These are phyloP conservation scores for Peronospora destructor DNA, from an alignment of 352 stramenopile genomes.

Conservation along the genomic window DNA sequence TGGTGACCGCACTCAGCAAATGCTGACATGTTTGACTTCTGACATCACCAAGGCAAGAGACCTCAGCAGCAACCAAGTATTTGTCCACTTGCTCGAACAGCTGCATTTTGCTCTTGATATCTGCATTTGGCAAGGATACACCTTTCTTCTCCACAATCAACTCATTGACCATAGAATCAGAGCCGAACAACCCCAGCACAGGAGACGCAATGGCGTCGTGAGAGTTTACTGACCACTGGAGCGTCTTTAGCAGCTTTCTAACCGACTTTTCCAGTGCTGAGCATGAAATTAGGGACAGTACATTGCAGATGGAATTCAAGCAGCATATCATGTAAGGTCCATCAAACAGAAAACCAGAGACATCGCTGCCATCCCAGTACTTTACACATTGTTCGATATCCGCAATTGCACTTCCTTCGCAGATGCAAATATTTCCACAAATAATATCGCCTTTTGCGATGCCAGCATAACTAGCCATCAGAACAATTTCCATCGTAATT, in stretches of 20 bases:
- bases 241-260: slow-evolving; percentile 30
- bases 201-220: slow-evolving; percentile 14
- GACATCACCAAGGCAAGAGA: slow-evolving; percentile 4
- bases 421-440: slow-evolving; percentile 12
- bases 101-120: slow-evolving; percentile 1
- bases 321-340: slow-evolving; percentile 23
- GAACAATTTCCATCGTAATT: slow-evolving; percentile 44
- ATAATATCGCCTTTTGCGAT: neutral
- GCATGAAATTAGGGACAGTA: slow-evolving; percentile 49
- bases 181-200: slow-evolving; percentile 23
- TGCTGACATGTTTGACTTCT: slow-evolving; percentile 22
- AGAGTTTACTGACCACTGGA: slow-evolving; percentile 9
- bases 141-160: neutral
- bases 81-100: slow-evolving; percentile 34
- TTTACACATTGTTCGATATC: slow-evolving; percentile 48
- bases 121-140: neutral
- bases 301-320: slow-evolving; percentile 48
- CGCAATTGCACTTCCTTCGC: slow-evolving; percentile 32
- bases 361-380: slow-evolving; percentile 16
- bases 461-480: slow-evolving; percentile 33
- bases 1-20: slow-evolving; percentile 20
- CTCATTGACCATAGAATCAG: slow-evolving; percentile 2
- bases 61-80: slow-evolving; percentile 25
- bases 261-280: slow-evolving; percentile 33
- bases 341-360: slow-evolving; percentile 33